A percentile compares a stretch with the other conserved stretches of the same genome.
phyloP scores from a whole-genome alignment of 1,284 basidiomycete species.

The Ustilago trichophora region DNA sequence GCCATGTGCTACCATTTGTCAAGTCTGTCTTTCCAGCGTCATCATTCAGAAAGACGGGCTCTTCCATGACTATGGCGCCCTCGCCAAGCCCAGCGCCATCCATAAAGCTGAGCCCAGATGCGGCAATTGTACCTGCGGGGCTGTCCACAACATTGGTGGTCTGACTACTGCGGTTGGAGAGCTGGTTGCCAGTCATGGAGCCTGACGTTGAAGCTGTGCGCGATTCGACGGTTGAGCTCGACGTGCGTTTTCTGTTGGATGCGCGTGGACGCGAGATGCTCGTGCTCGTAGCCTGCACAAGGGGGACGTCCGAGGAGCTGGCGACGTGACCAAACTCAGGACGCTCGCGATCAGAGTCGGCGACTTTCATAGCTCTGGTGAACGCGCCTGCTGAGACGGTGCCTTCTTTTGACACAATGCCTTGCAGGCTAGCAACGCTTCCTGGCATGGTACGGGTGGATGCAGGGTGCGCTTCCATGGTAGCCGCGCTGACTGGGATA shows the following conservation, averaged over 20 bases:
- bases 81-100: neutral
- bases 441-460: neutral
- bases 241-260: slow-evolving; percentile 14
- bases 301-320: slow-evolving; percentile 37
- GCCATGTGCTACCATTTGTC: neutral
- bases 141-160: slow-evolving; percentile 16
- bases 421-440: slow-evolving; percentile 2
- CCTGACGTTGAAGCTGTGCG: slow-evolving; percentile 23
- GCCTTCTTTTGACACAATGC: slow-evolving; percentile 13
- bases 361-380: slow-evolving; percentile 9
- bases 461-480: neutral
- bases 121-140: neutral
- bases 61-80: neutral
- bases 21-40: neutral
- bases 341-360: slow-evolving; percentile 3
- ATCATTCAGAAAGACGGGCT: neutral
- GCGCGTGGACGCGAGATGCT: slow-evolving; percentile 29
- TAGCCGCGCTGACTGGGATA: neutral
- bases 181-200: slow-evolving; percentile 5
- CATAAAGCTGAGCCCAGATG: neutral
- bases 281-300: slow-evolving; percentile 18
- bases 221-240: slow-evolving; percentile 29
- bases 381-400: slow-evolving; percentile 40
- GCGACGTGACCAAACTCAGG: slow-evolving; percentile 41
- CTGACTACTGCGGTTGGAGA: slow-evolving; percentile 38